Percentiles rank a stretch among this genome's conserved stretches.
These are phyloP conservation scores for Elsinoe fawcettii DNA, from an alignment of 2,329 filamentous ascomycete species.

Conservation along the genomic window DNA sequence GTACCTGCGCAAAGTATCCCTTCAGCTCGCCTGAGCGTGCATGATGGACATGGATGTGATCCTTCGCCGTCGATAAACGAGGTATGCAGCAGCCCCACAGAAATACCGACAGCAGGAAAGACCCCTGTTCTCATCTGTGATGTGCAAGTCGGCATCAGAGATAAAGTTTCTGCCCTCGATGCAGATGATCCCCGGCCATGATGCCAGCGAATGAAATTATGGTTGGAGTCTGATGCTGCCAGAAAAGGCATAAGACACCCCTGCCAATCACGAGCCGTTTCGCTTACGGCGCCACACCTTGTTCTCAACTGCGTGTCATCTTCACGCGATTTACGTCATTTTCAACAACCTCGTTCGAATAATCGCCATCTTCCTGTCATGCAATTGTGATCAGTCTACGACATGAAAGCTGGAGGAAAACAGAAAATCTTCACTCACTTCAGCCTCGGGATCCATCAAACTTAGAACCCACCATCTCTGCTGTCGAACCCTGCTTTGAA, in stretches of 20 bases:
- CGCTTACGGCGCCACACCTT: constrained; percentile 12
- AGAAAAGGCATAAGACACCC: background rate
- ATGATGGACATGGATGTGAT: background rate
- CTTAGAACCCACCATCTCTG: background rate
- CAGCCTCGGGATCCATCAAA: background rate
- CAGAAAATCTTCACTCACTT: background rate
- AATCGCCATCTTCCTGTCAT: background rate
- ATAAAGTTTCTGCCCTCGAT: background rate
- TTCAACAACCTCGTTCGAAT: background rate
- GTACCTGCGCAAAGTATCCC: background rate
- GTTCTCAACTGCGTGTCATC: background rate
- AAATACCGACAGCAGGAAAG: background rate
- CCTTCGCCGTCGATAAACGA: background rate
- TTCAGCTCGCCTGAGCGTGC: background rate
- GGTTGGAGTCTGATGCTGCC: background rate
- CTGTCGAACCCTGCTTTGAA: background rate
- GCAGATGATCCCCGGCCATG: background rate
- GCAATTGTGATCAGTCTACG: background rate
- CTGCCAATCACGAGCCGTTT: constrained; percentile 1
- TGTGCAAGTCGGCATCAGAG: background rate
- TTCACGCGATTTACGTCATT: constrained; percentile 10
- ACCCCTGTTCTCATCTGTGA: background rate
- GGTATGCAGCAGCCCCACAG: background rate
- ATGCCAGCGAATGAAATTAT: background rate
- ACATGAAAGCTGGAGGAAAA: background rate